Evolutionary conservation across 305 asterid species (phyloP), one percentile per base, ranked within the genome.

Genomic region (Fraxinus floribunda): DNA sequence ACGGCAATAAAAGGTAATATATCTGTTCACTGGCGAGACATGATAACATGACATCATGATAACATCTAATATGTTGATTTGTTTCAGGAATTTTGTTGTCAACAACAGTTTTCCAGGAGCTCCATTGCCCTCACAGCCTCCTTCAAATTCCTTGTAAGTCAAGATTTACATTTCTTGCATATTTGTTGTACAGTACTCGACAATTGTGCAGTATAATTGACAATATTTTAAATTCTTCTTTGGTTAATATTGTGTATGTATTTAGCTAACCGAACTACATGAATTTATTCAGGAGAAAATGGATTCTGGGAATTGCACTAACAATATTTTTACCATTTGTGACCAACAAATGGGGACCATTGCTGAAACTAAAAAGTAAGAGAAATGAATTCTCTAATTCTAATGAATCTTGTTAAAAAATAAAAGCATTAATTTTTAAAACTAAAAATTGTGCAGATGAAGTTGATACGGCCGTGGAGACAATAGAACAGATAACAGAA

Each of bases 391-490:
- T 20, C 3, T 18, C 7, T 24, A 68, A 32, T 16, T 18, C 20
- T 49, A 10, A 5, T 57, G 29, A 57, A 57, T 57, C 66, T 57
- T 22, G 73, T 26, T 24, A 8, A 18, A 18, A 18, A 18, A 20
- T 20, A 20, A 7, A 3, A 6, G 30, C 22, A 60, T 18, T 60
- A 60, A 60, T 20, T 62, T 57, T 7, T 18, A 0, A 18, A 52
- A 30, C 1, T 78, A 4, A 7, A 77, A 60, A 74, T 46, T 30
- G 7, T 66, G 66, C 62, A 93, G 95, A 85, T 32, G 89, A 90
- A 35, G 93, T 92, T 70, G 97, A 91, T 11, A 34, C 77, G 0
- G 82, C 82, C 78, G 91, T 91, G 83, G 93, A 90, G 85, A 87
- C 87, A 10, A 78, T 90, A 66, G 93, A 90, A 79, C 87, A 84